Evolutionary conservation across 805 yeast species (phyloP), one percentile per base, ranked within the genome.

Genomic region (Isabelozyma pseudorhagii): DNA sequence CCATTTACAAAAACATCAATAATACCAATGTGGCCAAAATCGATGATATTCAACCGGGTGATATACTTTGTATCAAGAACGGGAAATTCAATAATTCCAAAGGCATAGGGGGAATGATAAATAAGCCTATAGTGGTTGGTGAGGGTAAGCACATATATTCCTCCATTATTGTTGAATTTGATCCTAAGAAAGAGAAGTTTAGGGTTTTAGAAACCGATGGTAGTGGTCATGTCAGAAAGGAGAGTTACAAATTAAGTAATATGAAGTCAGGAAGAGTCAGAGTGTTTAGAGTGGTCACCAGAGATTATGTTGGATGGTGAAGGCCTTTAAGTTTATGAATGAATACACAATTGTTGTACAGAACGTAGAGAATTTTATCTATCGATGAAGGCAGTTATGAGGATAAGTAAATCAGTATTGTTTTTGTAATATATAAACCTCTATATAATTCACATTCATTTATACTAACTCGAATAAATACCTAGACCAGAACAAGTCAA

Each of bases 31-130:
- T 82, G 6, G 68, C 76, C 13, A 83, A 79, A 55, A 59, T 69
- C 29, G 90, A 82, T 48, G 87, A 83, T 40, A 79, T 91, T 48
- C 76, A 80, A 44, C 85, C 96, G 0, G 99, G 99, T 51, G 98
- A 94, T 65, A 76, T 93, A 8, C 67, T 90, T 40, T 87, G 90
- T 46, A 79, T 90, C 53, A 80, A 84, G 58, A 83, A 83, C 49
- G 97, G 90, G 6, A 79, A 79, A 52, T 92, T 93, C 68, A 82
- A 80, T 53, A 80, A 84, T 6, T 89, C 84, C 56, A 85, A 86
- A 68, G 79, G 83, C 18, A 53, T 72, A 21, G 45, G 57, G 14
- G 63, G 66, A 5, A 11, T 36, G 15, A 48, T 57, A 8, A 54
- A 59, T 46, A 71, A 70, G 55, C 58, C 75, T 2, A 64, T 77